Evolutionary conservation across 768 basidiomycete genomes (phyloP), one percentile per base, ranked within the genome.

Genomic region (Suillus ampliporus): DNA sequence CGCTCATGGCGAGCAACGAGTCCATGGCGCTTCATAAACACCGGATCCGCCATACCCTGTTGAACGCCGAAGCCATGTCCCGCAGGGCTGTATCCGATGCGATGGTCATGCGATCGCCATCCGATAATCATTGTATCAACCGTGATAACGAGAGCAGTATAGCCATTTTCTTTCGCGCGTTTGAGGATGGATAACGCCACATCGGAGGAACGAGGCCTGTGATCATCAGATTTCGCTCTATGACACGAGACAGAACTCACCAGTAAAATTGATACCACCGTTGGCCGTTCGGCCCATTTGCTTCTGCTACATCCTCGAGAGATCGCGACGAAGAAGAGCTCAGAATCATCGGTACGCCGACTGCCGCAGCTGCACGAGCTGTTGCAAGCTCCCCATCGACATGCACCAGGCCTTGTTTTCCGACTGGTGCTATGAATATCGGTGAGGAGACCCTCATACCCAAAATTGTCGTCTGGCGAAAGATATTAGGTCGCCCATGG

Each of bases 381-480:
- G 80, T 74, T 0, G 77, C 83, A 14, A 82, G 68, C 65, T 86
- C 86, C 8, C 77, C 84, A 15, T 66, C 64, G 0, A 74, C 76
- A 19, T 77, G 74, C 69, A 84, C 83, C 17, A 86, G 69, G 62
- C 80, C 82, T 67, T 84, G 86, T 63, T 85, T 82, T 3, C 87
- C 85, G 47, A 88, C 80, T 0, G 86, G 85, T 0, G 84, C 86
- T 61, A 88, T 79, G 23, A 83, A 72, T 43, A 87, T 75, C 0
- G 87, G 86, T 37, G 72, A 51, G 21, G 67, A 69, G 52, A 81
- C 38, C 63, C 75, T 68, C 78, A 84, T 13, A 77, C 85, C 68
- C 82, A 86, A 52, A 82, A 91, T 77, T 17, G 85, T 89, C 1
- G 86, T 88, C 89, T 90, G 56, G 23, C 5, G 21, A 15, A 53